Conservation (phyloP, 176 grass and related monocot species). For the Echinochloa phyllopogon region DNA sequence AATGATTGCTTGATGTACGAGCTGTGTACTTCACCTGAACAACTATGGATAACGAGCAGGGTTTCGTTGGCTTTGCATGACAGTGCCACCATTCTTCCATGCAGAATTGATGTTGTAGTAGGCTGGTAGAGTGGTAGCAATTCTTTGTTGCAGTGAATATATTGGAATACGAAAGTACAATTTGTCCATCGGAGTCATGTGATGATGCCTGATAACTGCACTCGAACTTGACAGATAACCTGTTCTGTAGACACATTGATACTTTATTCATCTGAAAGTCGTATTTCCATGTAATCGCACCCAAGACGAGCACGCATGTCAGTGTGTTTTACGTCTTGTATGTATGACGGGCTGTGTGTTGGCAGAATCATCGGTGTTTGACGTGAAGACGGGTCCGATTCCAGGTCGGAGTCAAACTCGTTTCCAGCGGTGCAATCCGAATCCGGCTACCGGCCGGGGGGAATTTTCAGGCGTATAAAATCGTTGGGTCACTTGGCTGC, state of each 20-base stretch:
- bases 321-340: neutral
- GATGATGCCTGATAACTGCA: neutral
- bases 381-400: too few species aligned
- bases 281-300: neutral
- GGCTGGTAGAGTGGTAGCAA: conserved; percentile 13
- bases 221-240: neutral
- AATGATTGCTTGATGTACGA: neutral
- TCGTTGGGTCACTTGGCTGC: too few species aligned
- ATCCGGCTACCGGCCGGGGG: too few species aligned
- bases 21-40: neutral
- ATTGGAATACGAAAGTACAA: neutral
- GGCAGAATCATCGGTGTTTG: too few species aligned
- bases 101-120: neutral
- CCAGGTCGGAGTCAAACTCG: too few species aligned
- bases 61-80: neutral
- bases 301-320: too few species aligned
- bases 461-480: too few species aligned
- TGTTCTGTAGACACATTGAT: neutral
- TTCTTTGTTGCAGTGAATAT: neutral
- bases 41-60: neutral
- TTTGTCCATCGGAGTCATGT: neutral
- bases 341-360: too few species aligned
- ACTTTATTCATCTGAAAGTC: neutral
- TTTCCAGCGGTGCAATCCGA: too few species aligned
- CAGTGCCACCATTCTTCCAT: neutral